Evolutionary conservation across 2,329 filamentous ascomycete genomes (phyloP), one percentile per base, ranked within the genome.

Genomic region (Calonectria honghensis): DNA sequence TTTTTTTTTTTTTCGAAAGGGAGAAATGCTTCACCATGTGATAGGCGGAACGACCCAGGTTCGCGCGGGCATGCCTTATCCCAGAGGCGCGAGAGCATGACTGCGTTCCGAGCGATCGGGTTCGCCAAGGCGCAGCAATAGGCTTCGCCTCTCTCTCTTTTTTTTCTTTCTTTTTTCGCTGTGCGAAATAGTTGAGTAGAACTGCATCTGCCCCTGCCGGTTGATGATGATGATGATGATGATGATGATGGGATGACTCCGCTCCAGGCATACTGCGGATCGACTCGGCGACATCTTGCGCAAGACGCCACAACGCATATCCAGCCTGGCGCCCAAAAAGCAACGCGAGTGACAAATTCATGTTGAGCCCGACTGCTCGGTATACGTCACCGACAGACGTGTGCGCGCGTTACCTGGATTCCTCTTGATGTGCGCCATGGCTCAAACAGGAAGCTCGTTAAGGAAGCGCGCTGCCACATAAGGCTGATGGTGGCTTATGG

Each of bases 381-480:
- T 41, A 27, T 41, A 24, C 57, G 57, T 63, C 57, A 63, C 35
- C 18, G 16, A 27, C 20, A 27, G 41, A n/a, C 35, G 57, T 24
- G 18, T 63, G 24, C 57, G 39, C 20, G 10, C 10, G 24, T 39
- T 39, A 20, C 35, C 16, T 41, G 57, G 16, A 16, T 63, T 18
- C 41, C 24, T 6, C 31, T n/a, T 6, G 4, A 24, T 35, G 31
- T 35, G 24, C 39, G 57, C 37, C 7, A 9, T 63, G 6, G 24
- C 57, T 63, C 35, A 63, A 63, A 63, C 57, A 63, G 57, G 57
- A 63, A 63, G 57, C 57, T 63, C 37, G 57, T 41, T 41, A 63
- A 41, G 7, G 7, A 63, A 63, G 57, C 24, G 57, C 57, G 14
- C 29, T 41, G 57, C 57, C 57, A 31, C 57, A 63, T 27, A 63